A percentile compares a stretch with the other conserved stretches of the same genome.
phyloP scores from a whole-genome alignment of 2,329 filamentous ascomycete species.

The Neonectria punicea region DNA sequence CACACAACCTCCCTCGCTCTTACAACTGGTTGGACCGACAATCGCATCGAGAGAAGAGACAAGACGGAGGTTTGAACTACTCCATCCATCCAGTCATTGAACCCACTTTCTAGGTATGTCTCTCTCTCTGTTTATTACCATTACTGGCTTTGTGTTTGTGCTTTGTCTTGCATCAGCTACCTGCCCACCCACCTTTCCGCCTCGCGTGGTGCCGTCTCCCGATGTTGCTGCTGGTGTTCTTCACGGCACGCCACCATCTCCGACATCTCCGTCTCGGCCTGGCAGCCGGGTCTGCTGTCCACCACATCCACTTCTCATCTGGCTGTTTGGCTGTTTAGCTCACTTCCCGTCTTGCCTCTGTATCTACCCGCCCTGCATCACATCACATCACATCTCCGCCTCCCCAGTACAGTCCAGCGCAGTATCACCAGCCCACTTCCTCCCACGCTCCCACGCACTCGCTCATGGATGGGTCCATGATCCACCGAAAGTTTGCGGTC shows the following conservation, averaged over 20 bases:
- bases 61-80: not conserved
- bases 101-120: not conserved
- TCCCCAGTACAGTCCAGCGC: not conserved
- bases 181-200: not conserved
- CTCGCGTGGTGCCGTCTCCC: not conserved
- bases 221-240: not conserved
- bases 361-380: conserved; percentile 2
- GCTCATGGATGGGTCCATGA: conserved; percentile 5
- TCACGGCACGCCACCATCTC: not conserved
- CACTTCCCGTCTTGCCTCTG: not conserved
- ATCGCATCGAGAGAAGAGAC: conserved; percentile 8
- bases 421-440: conserved; percentile 10
- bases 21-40: not conserved
- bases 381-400: conserved; percentile 1
- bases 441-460: conserved; percentile 17
- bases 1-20: not conserved
- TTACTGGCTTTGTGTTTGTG: not conserved
- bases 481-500: not conserved
- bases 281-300: not conserved
- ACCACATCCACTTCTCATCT: not conserved
- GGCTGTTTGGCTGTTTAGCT: too few species aligned
- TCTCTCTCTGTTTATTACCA: not conserved
- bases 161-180: not conserved
- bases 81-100: not conserved
- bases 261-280: not conserved